Evolutionary conservation across 2,329 filamentous ascomycete genomes (phyloP), one percentile per base, ranked within the genome.

Genomic region (Calonectria pseudoturangicola): DNA sequence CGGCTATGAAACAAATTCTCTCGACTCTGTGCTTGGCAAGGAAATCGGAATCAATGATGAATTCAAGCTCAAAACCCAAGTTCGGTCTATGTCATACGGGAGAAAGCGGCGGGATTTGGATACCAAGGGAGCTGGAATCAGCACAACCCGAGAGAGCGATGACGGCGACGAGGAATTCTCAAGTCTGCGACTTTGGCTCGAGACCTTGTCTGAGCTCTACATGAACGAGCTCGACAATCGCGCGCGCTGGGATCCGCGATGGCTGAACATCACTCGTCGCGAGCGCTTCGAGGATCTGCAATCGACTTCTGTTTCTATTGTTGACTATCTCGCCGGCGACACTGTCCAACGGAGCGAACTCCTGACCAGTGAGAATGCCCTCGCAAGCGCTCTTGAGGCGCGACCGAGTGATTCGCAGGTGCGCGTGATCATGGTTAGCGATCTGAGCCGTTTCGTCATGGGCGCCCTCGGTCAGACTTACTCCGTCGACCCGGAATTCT

Each of bases 391-490:
- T 0, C 71, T 80, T 7, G 73, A 78, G n/a, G 36, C 30, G 2
- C 75, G 75, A 2, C 74, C 76, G 10, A 51, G 66, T 12, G 36
- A 28, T 12, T 78, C 73, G 2, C 60, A 73, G 8, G 70, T 79
- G 3, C 69, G 80, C 8, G 75, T 81, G 4, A 48, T 82, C 3
- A 64, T 82, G 74, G 78, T 81, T 3, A 78, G 68, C 28, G 79
- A 82, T 64, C 27, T 81, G n/a, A 81, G 80, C n/a, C 79, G 79
- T 12, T 82, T 81, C 36, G 68, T 79, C 25, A 81, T 81, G 78
- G 80, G 80, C 2, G 77, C 76, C 0, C 43, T 82, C 1, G 80
- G 80, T 0, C 80, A 81, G 7, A n/a, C 77, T 2, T 80, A 79
- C 67, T 65, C 74, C 2, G 69, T 81, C 8, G 80, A 81, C 13